Conservation (phyloP, 352 stramenopile species). For the Globisporangium spinosum region DNA sequence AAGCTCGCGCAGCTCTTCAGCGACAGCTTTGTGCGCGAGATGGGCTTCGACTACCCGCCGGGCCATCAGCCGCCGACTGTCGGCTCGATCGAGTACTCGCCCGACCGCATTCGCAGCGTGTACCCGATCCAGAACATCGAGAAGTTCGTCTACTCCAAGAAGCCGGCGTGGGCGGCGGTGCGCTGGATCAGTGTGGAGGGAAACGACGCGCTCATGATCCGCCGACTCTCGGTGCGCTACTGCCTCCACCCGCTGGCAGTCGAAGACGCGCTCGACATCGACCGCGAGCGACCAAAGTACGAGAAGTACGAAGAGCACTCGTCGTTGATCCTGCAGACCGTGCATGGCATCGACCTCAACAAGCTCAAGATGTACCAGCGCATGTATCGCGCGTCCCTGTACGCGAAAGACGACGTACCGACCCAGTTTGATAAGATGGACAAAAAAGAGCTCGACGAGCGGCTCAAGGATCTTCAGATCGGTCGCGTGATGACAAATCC, state of each 20-base stretch:
- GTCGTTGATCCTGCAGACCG: slow-evolving; percentile 67
- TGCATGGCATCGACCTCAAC: slow-evolving; percentile 45
- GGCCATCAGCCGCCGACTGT: slow-evolving; percentile 24
- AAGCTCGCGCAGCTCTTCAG: slow-evolving; percentile 86
- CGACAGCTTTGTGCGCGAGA: slow-evolving; percentile 44
- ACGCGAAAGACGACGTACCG: slow-evolving; percentile 42
- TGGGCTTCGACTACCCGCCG: slow-evolving; percentile 21
- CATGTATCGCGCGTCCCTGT: slow-evolving; percentile 72
- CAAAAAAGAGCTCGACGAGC: slow-evolving; percentile 54
- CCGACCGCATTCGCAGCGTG: slow-evolving; percentile 68
- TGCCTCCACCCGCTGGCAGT: slow-evolving; percentile 80
- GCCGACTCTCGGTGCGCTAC: slow-evolving; percentile 76
- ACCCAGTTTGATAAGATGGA: slow-evolving; percentile 64
- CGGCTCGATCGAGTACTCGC: slow-evolving; percentile 77
- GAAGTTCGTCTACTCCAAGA: slow-evolving; percentile 84
- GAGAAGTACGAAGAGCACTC: slow-evolving; percentile 86
- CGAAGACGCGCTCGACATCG: slow-evolving; percentile 78
- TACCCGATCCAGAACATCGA: slow-evolving; percentile 66
- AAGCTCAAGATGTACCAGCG: slow-evolving; percentile 64
- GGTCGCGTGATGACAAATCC: slow-evolving; percentile 66
- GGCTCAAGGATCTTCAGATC: slow-evolving; percentile 53
- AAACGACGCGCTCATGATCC: slow-evolving; percentile 57
- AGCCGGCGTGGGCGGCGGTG: slow-evolving; percentile 65
- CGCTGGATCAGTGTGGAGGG: slow-evolving; percentile 84
- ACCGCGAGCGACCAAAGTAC: slow-evolving; percentile 79